Conservation (phyloP, 176 grass and related monocot species). For the Metroxylon sagu region DNA sequence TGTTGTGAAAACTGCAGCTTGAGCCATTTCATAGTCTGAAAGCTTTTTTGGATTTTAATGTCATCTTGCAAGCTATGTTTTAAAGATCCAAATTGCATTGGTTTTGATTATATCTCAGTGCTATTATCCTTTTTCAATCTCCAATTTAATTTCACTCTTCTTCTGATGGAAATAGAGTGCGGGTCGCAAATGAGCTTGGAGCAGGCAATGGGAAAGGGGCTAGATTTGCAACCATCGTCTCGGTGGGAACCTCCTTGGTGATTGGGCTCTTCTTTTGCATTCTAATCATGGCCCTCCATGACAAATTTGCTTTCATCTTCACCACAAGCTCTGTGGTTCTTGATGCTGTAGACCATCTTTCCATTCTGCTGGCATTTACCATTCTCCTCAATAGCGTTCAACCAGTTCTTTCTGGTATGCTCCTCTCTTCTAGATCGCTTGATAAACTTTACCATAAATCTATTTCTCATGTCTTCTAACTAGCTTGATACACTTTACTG, state of each 20-base stretch:
- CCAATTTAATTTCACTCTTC: no score
- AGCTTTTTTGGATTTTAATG: no score
- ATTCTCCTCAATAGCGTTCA: constrained; percentile 8
- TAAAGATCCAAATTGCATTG: no score
- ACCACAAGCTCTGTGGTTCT: neutral
- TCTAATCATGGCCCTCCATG: neutral
- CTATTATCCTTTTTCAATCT: no score
- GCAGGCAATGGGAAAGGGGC: neutral
- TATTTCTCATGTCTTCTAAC: no score
- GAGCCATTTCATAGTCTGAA: no score
- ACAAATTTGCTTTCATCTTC: constrained; percentile 2
- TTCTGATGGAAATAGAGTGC: neutral
- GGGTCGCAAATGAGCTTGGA: constrained; percentile 9
- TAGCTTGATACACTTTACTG: no score
- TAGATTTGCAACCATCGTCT: neutral
- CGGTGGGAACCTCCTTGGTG: neutral
- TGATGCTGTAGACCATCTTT: neutral
- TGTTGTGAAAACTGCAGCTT: no score
- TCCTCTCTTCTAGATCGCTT: neutral
- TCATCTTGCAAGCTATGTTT: no score
- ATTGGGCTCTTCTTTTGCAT: neutral
- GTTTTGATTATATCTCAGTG: no score
- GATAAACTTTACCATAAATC: no score
- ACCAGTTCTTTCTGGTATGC: constrained; percentile 2
- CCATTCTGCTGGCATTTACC: constrained; percentile 5